Percentiles rank a stretch among this genome's conserved stretches.
These are phyloP conservation scores for Diplodia scrobiculata DNA, from an alignment of 2,329 filamentous ascomycete genomes.

Conservation along the genomic window DNA sequence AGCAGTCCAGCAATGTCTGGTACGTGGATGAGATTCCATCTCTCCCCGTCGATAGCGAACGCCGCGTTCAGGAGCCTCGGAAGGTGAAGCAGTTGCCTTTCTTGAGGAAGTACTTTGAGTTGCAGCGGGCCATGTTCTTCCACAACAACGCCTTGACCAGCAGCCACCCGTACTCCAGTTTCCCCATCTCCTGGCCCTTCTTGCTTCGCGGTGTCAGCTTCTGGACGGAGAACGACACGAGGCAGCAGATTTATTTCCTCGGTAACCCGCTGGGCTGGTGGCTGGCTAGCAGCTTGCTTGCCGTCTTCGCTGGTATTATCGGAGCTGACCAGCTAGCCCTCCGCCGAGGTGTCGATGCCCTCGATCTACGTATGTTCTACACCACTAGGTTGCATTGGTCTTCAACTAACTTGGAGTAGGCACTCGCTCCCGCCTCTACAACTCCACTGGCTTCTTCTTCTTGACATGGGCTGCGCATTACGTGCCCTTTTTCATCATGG, in stretches of 20 bases:
- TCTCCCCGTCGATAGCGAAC: constrained; percentile 68
- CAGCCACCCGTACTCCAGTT: constrained; percentile 92
- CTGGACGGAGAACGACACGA: constrained; percentile 95
- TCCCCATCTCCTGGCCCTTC: constrained; percentile 98
- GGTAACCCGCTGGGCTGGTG: constrained; percentile 98
- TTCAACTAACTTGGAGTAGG: constrained; percentile 53
- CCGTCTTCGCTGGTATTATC: constrained; percentile 89
- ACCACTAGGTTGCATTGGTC: not conserved
- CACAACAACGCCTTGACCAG: constrained; percentile 98
- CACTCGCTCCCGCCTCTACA: constrained; percentile 91
- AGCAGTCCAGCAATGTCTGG: constrained; percentile 91
- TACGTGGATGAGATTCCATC: constrained; percentile 88
- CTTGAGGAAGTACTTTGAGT: constrained; percentile 90
- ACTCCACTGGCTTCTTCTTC: constrained; percentile 99
- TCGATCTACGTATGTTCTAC: constrained; percentile 79
- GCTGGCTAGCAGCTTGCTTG: constrained; percentile 87
- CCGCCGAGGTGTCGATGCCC: constrained; percentile 85
- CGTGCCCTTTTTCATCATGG: constrained; percentile 97
- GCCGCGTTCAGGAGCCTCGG: constrained; percentile 73
- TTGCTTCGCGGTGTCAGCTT: constrained; percentile 95
- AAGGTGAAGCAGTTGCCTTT: constrained; percentile 85
- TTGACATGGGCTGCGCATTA: constrained; percentile 97
- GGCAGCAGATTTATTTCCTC: constrained; percentile 97
- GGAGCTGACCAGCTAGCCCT: constrained; percentile 91
- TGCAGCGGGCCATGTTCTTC: constrained; percentile 98